Base-by-base conservation (phyloP, 441 rosid genomes). In the Erodium trifolium region DNA sequence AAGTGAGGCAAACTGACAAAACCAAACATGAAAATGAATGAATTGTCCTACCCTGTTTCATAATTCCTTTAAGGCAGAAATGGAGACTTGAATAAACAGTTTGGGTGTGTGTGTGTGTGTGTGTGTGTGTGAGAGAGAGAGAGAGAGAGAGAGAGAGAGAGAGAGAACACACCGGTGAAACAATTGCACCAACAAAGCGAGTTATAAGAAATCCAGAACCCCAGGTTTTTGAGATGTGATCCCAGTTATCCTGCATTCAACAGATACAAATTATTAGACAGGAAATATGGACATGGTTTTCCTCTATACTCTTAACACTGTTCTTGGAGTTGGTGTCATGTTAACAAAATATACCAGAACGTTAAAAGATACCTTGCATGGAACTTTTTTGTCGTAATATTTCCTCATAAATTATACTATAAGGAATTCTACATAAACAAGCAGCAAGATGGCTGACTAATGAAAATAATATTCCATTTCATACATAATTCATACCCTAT, bases 171-270 rank as follows among this genome's bases (percentile, higher is more conserved):
- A 94, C 99, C 92, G 89, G 92, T 10, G 99, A 92, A 77, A 92
- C 94, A 66, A 83, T 71, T 66, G 85, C 71, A 53, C 88, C 80
- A 78, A 92, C 74, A 77, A 94, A 87, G 67, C 89, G 92, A 8
- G 96, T 79, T 19, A 90, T 47, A 14, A 94, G 83, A 71, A 83
- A 83, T 71, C 99, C 97, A 0, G 89, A 81, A 47, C 97, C 96
- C 82, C 84, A 94, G 29, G 91, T 86, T 45, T 80, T 68, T 63
- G 71, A 80, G 27, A 94, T 85, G 77, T 86, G 68, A 59, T 88
- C 96, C 97, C 97, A 94, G 13, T 90, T 88, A 29, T 83, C 93
- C 84, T 89, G 87, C 14, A 74, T 60, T 68, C 29, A 72, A 66
- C 70, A 13, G 5, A 68, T 41, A n/a, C 49, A 66, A 34, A 27